Base-by-base conservation (phyloP, 148 eudicot genomes). In the Rhododendron kiyosumense region DNA sequence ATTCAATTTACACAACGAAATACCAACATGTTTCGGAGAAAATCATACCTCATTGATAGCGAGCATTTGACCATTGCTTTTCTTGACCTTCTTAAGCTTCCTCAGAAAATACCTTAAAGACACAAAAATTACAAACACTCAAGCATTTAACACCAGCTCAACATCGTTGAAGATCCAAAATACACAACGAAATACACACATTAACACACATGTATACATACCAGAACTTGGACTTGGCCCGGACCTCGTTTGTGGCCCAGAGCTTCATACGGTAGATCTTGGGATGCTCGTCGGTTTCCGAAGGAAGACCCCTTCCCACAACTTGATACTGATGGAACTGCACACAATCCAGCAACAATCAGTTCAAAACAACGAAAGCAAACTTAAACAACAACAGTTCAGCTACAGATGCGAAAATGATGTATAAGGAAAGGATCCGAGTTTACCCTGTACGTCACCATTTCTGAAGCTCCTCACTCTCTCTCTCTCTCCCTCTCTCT, bases 41-140 rank as follows among this genome's bases (percentile, higher is more conserved):
- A 11, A 54, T 54, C 5, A 54, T 54, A 95, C 99, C 98, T 96
- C 99, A 69, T 96, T 96, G 88, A 94, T 94, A 15, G 98, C 94
- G n/a, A 96, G 99, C 82, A 96, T 86, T 48, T 96, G 99, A n/a
- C 99, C 99, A 84, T 91, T 92, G 89, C 95, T 93, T 90, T 96
- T 96, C 95, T 96, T 96, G 11, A 96, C 99, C 91, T 94, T 96
- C 91, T 96, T 96, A 63, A 95, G 93, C 95, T 96, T 96, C 97
- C 99, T 94, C 93, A 96, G 81, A 41, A 96, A 96, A 48, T 96
- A 96, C 98, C 98, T 94, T 41, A 22, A 7, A 54, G 5, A 3
- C 48, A 67, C 45, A 59, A 86, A 26, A 45, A 83, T 36, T 43
- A 61, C 78, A 48, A 85, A 52, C 49, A 22, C 46, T 24, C 71